phyloP scores from a whole-genome alignment of 352 stramenopile species.

The Phytophthora sp. region DNA sequence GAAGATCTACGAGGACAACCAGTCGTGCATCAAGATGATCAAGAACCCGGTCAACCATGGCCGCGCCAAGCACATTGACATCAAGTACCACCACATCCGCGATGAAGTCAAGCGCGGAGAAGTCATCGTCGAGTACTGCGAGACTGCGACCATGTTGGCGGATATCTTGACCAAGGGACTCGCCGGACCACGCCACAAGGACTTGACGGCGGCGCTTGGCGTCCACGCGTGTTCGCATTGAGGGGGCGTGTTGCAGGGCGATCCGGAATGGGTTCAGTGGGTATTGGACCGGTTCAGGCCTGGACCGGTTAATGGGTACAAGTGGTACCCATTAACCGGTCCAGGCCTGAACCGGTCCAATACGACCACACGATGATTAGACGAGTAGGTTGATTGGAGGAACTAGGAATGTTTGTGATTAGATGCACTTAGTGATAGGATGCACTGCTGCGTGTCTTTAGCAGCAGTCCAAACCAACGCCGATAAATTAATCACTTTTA shows the following conservation, averaged over 20 bases:
- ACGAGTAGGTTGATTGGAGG: not conserved
- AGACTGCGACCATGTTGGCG: conserved; percentile 11
- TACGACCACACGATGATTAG: too few relatives aligned
- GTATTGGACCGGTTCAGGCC: too few relatives aligned
- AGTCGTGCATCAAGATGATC: conserved; percentile 19
- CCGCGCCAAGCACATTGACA: conserved; percentile 41
- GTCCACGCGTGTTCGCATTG: not conserved
- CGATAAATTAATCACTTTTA: not conserved
- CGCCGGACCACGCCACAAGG: not conserved
- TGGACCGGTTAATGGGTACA: too few relatives aligned
- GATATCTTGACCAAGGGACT: conserved; percentile 27
- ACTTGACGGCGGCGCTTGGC: not conserved
- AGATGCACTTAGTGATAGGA: not conserved
- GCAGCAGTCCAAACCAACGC: not conserved
- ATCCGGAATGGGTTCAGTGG: too few relatives aligned
- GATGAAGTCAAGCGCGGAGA: conserved; percentile 30
- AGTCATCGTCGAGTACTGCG: conserved; percentile 24
- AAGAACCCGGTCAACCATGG: conserved; percentile 27
- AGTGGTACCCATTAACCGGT: too few relatives aligned
- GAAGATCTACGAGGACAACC: conserved; percentile 3
- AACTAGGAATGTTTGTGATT: not conserved
- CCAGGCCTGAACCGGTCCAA: not conserved
- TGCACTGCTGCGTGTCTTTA: too few relatives aligned
- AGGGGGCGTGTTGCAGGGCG: too few relatives aligned
- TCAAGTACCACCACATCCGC: conserved; percentile 31